Base-by-base conservation (phyloP, 2,329 filamentous ascomycete species). In the Cordyceps javanica region DNA sequence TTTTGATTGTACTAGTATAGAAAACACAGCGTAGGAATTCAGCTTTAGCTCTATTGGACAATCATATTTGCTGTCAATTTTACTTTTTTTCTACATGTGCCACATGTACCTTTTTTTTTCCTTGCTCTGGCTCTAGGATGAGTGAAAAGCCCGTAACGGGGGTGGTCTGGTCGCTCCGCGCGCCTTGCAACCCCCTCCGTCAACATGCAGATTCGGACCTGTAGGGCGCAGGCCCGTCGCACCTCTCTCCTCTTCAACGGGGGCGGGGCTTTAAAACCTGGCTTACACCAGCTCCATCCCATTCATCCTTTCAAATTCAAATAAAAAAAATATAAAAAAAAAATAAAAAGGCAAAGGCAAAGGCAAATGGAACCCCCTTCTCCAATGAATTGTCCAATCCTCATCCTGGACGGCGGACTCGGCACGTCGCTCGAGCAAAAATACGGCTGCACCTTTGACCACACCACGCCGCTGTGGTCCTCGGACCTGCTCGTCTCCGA, bases 321-420 rank as follows among this genome's bases (percentile, higher is more conserved):
- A n/a, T n/a, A n/a, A n/a, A n/a, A n/a, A n/a, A n/a, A n/a, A n/a
- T 38, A 3, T 6, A 38, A 38, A 19, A 14, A 34, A 9, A 8
- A 3, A n/a, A 9, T n/a, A n/a, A n/a, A n/a, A n/a, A n/a, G n/a
- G n/a, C n/a, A n/a, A n/a, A n/a, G n/a, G n/a, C n/a, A n/a, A n/a
- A n/a, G n/a, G n/a, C n/a, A n/a, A n/a, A n/a, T n/a, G n/a, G n/a
- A n/a, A n/a, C n/a, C n/a, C n/a, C n/a, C n/a, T n/a, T n/a, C n/a
- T n/a, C n/a, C n/a, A n/a, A n/a, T n/a, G n/a, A n/a, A n/a, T n/a
- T 11, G 69, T 65, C 60, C 64, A 41, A 66, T 81, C 59, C 69
- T 77, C 60, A 71, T 89, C 50, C 77, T 89, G 39, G 86, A 89
- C 66, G 86, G 86, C 55, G 86, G 86, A 8, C 77, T 89, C 23